Evolutionary conservation across 2,329 filamentous ascomycete species (phyloP).

Genomic region (Epichloe coenophiala): DNA sequence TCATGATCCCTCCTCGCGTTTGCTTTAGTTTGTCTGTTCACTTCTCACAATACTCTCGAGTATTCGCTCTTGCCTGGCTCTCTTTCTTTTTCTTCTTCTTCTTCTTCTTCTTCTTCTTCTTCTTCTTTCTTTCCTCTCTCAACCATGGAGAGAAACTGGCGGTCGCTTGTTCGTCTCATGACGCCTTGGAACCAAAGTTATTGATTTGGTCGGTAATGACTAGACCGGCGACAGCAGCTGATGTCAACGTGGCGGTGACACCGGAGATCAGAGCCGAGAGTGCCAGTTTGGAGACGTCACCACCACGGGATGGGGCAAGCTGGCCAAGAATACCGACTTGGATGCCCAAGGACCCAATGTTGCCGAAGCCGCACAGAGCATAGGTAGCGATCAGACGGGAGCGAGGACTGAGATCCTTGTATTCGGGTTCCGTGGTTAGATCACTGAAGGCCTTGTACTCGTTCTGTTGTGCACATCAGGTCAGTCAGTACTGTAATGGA

Average conservation of each 20-base stretch:
- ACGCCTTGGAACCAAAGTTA: conserved; percentile 11
- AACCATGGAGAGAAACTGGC: no score
- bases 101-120: no score
- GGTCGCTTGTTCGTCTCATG: neutral
- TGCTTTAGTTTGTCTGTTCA: no score
- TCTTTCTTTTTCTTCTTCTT: no score
- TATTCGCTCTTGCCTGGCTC: neutral
- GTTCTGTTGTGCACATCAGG: conserved; percentile 32
- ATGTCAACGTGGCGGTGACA: conserved; percentile 65
- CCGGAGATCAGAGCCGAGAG: conserved; percentile 67
- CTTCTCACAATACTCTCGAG: neutral
- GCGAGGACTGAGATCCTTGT: conserved; percentile 49
- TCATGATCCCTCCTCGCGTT: no score
- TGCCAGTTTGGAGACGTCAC: conserved; percentile 63
- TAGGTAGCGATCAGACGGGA: conserved; percentile 76
- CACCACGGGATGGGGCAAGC: conserved; percentile 59
- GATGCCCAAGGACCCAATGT: conserved; percentile 76
- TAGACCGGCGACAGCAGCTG: conserved; percentile 65
- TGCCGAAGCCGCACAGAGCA: conserved; percentile 71
- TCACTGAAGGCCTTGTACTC: conserved; percentile 62
- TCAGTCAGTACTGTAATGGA: no score
- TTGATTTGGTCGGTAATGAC: conserved; percentile 42
- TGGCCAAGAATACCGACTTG: conserved; percentile 82
- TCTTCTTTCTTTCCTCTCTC: neutral
- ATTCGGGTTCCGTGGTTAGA: conserved; percentile 45